Percentiles rank a stretch among this genome's conserved stretches.
Conservation (phyloP, 2,329 filamentous ascomycete genomes). For the Dactylellina parvicollis region DNA sequence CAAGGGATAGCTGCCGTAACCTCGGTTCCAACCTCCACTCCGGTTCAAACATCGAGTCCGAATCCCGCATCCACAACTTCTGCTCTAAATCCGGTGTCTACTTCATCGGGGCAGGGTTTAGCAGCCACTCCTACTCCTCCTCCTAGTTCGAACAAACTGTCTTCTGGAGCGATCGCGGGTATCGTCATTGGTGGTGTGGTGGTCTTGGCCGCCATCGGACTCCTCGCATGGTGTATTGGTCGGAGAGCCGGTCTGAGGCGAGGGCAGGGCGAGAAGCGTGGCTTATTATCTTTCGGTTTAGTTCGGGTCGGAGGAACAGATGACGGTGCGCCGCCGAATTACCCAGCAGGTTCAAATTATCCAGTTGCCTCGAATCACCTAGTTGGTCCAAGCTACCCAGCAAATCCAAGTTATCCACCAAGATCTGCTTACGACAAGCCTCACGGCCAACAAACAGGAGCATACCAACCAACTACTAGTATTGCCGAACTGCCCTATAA, state of each 20-base stretch:
- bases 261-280: neutral
- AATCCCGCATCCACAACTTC: neutral
- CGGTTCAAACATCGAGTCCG: neutral
- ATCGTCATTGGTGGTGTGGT: conserved; percentile 8
- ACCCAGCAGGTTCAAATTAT: neutral
- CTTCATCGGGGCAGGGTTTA: neutral
- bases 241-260: conserved; percentile 5
- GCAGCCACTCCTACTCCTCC: neutral
- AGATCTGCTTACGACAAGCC: no score
- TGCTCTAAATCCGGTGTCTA: neutral
- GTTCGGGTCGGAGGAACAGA: neutral
- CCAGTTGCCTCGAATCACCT: neutral
- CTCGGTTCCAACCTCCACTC: neutral
- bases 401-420: neutral
- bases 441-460: no score
- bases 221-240: conserved; percentile 16
- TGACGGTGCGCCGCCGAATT: neutral
- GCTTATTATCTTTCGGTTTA: neutral
- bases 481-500: no score
- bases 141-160: neutral
- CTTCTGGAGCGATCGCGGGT: conserved; percentile 6
- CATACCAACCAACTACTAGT: no score
- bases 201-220: neutral
- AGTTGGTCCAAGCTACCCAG: neutral
- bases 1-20: neutral